Base-by-base conservation (phyloP, 495 filamentous ascomycete genomes). In the Entonaema liquescens region DNA sequence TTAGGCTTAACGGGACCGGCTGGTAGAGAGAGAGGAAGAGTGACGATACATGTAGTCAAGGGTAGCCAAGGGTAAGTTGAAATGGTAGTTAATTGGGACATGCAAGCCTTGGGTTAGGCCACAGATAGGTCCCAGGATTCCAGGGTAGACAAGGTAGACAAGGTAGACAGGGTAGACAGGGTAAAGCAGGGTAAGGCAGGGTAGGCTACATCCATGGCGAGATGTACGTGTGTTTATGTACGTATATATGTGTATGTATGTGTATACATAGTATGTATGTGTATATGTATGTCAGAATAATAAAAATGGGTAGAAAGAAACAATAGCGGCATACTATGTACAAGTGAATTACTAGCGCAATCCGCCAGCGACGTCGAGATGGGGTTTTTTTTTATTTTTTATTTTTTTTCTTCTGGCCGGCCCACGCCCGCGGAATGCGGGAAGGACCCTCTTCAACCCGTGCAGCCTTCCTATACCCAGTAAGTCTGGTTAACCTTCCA, bases 361-460 rank as follows among this genome's bases (percentile, higher is more conserved):
- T 66, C 65, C 70, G 63, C 59, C 29, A 61, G 35, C 36, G 61
- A 69, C 59, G 61, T 26, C 29, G 54, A n/a, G 47, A 55, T 58
- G 28, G 42, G 42, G 21, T 47, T 47, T 19, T 47, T 47, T 47
- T 23, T 47, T 3, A 19, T 47, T 21, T 47, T 1, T 38, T 13
- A 2, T 11, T 6, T 47, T 60, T 56, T 57, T 15, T 11, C 58
- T 61, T 72, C 26, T 72, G 61, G 70, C 65, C 55, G 65, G 65
- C 55, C 70, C 70, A 73, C 65, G 70, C 29, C 70, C 70, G 70
- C 70, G 70, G 70, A 73, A 62, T 69, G 70, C 70, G 70, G 70
- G 70, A 73, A 73, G 70, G 70, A 73, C 70, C 70, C 65, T 73
- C 65, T 38, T 68, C 26, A 66, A 65, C 70, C 70, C 70, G 65